phyloP scores from a whole-genome alignment of 768 basidiomycete species.

The Favolaschia claudopus region DNA sequence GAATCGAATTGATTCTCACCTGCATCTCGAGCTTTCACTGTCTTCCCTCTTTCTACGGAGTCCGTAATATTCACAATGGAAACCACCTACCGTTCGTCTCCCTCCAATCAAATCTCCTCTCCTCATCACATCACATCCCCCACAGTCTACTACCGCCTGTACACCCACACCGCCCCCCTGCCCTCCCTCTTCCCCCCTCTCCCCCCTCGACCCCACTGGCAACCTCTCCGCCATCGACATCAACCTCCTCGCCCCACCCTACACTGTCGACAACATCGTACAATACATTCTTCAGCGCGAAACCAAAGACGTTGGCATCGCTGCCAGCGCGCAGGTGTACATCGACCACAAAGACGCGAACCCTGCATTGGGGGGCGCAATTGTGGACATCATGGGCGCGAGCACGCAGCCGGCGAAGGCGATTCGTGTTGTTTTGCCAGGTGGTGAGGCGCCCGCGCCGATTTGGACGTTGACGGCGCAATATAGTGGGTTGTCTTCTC shows the following conservation, averaged over 20 bases:
- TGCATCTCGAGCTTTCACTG: no score
- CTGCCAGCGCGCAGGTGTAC: constrained; percentile 9
- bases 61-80: no score
- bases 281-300: constrained; percentile 6
- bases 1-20: no score
- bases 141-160: constrained; percentile 12
- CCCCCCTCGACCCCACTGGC: neutral
- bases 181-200: constrained; percentile 8
- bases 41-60: no score
- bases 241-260: constrained; percentile 8
- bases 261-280: constrained; percentile 9
- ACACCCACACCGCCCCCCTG: constrained; percentile 1
- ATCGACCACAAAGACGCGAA: constrained; percentile 8
- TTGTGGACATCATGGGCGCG: constrained; percentile 9
- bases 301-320: constrained; percentile 1
- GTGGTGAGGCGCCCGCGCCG: no score
- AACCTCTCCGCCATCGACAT: constrained; percentile 8
- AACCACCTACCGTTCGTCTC: no score
- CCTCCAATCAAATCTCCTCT: neutral
- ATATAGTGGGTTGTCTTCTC: neutral
- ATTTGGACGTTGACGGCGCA: constrained; percentile 2
- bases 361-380: neutral
- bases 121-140: neutral
- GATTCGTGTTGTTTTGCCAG: constrained; percentile 11
- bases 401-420: constrained; percentile 8